Conservation (phyloP, 1,284 basidiomycete species). For the Ustilago trichophora region DNA sequence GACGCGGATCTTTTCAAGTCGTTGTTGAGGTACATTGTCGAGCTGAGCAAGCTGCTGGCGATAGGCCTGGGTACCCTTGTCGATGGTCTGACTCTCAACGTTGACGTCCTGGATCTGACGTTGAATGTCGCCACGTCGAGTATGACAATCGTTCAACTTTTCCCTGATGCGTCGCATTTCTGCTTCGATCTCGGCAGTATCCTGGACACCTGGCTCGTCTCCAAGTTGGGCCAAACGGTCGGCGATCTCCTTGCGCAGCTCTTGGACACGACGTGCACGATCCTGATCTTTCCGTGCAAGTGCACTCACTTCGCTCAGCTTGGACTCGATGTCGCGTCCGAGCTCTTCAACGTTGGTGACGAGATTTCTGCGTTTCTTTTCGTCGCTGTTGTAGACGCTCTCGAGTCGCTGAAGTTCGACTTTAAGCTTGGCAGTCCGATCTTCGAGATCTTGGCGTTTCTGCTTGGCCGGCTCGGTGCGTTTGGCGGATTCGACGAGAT, state of each 20-base stretch:
- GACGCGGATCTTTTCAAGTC: conserved; percentile 52
- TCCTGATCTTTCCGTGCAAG: conserved; percentile 39
- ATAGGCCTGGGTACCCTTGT: conserved; percentile 11
- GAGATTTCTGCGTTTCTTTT: conserved; percentile 27
- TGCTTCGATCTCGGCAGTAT: conserved; percentile 41
- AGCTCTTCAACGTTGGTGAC: conserved; percentile 27
- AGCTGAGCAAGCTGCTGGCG: conserved; percentile 43
- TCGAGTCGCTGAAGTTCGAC: conserved; percentile 34
- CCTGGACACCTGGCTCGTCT: conserved; percentile 26
- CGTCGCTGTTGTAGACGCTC: conserved; percentile 15
- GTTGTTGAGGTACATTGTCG: conserved; percentile 52
- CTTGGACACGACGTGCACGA: conserved; percentile 32
- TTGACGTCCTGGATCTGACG: conserved; percentile 36
- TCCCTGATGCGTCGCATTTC: conserved; percentile 27
- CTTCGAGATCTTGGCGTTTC: conserved; percentile 40
- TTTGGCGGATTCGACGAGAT: conserved; percentile 25
- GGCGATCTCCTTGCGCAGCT: conserved; percentile 38
- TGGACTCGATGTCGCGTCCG: conserved; percentile 34
- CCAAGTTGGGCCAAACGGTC: conserved; percentile 32
- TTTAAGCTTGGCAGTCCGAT: conserved; percentile 31
- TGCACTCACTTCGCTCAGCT: conserved; percentile 31
- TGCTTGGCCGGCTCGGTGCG: conserved; percentile 17
- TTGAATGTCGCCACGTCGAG: conserved; percentile 22
- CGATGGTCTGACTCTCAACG: conserved; percentile 27
- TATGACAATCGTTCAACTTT: conserved; percentile 32